Evolutionary conservation across 1,284 basidiomycete genomes (phyloP), one percentile per base, ranked within the genome.

Genomic region (Naganishia cerealis): DNA sequence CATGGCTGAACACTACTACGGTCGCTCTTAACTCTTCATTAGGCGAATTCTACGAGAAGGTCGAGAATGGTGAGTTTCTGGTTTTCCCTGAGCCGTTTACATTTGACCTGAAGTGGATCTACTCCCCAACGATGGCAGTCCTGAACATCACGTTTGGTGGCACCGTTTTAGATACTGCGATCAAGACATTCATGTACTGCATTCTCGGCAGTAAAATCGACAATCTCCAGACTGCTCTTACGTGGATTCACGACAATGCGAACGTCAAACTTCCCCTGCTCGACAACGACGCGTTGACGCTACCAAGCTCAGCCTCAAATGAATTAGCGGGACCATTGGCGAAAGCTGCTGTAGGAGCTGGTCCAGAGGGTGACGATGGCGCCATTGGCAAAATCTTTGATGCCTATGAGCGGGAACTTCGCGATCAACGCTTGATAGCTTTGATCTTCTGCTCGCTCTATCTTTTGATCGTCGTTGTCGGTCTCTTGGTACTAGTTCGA

Each of bases 1-100:
- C 67, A 1, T 98, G 94, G 94, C 88, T 98, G 61, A 92, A 96
- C 75, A 86, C 84, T n/a, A 96, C 94, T 0, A 94, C 92, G 0
- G 86, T 86, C 5, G 88, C 88, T 7, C 86, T 99, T 72, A 99
- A 99, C 68, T 68, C 74, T 16, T 84, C 83, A 0, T 73, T 85
- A 29, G 82, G 81, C 36, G 77, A 81, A 43, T 84, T 85, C 66
- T 82, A 84, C 69, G 76, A 77, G 67, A 82, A 79, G 10, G 73
- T 85, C 9, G 81, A 79, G 65, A 66, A 71, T 16, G 71, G 78
- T 78, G 56, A 73, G 77, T 73, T 10, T 39, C 9, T 40, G n/a
- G 46, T 16, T 24, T 26, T 26, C 16, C 5, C 18, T 1, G 13
- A 21, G 21, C 3, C 43, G 21, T 33, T 48, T 33, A n/a, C 29